These are phyloP conservation scores for Porcisia hertigi DNA, from an alignment of 208 protist genomes.

Conservation along the genomic window DNA sequence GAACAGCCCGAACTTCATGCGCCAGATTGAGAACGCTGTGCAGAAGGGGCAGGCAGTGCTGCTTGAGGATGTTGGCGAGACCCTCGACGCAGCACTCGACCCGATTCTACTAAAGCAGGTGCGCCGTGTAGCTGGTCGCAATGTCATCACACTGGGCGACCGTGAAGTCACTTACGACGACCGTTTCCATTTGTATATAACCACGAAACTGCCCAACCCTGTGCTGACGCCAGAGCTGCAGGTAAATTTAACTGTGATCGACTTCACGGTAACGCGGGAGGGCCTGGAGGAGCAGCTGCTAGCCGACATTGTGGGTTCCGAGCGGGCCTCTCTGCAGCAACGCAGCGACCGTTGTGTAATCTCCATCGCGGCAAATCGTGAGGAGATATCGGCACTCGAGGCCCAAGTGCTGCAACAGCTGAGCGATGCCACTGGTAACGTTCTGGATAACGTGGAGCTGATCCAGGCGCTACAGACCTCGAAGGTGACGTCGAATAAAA, in stretches of 20 bases:
- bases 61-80: conserved; percentile 95
- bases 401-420: conserved; percentile 94
- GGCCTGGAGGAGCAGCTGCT: conserved; percentile 94
- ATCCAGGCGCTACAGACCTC: conserved; percentile 93
- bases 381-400: conserved; percentile 93
- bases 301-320: conserved; percentile 85
- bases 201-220: conserved; percentile 95
- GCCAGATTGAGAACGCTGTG: conserved; percentile 93
- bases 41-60: conserved; percentile 94
- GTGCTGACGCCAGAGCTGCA: conserved; percentile 94
- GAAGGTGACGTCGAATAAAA: conserved; percentile 91
- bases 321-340: conserved; percentile 87
- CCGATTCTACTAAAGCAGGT: conserved; percentile 94
- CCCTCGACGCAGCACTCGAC: conserved; percentile 95
- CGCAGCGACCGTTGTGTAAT: conserved; percentile 89
- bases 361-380: conserved; percentile 92
- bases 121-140: conserved; percentile 80
- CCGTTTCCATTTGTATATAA: conserved; percentile 94
- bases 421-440: conserved; percentile 90
- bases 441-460: conserved; percentile 95
- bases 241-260: conserved; percentile 92
- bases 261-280: conserved; percentile 93
- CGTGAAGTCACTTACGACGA: conserved; percentile 93
- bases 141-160: conserved; percentile 92
- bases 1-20: conserved; percentile 90